Conservation (phyloP, 1,284 basidiomycete species). For the Anthracocystis panici-leucophaei region DNA sequence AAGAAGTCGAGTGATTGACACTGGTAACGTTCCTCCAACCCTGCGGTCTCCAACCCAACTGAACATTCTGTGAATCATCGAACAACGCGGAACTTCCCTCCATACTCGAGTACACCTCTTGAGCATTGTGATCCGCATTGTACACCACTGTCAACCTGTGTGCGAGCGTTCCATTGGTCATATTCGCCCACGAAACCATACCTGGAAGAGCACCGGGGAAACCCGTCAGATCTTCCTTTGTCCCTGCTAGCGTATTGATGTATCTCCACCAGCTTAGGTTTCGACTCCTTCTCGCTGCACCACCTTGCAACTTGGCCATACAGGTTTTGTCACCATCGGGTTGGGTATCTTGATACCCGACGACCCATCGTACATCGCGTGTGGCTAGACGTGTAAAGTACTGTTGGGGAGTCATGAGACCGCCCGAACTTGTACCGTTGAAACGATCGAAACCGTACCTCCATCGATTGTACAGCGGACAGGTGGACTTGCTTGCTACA, state of each 20-base stretch:
- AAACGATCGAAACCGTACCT: slow-evolving; percentile 63
- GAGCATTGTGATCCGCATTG: slow-evolving; percentile 59
- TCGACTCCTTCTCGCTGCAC: slow-evolving; percentile 61
- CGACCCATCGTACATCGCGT: slow-evolving; percentile 64
- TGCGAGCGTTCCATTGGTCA: slow-evolving; percentile 38
- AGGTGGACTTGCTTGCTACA: slow-evolving; percentile 47
- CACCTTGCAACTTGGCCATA: slow-evolving; percentile 66
- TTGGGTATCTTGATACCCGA: slow-evolving; percentile 60
- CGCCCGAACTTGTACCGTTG: slow-evolving; percentile 41
- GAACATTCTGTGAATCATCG: slow-evolving; percentile 42
- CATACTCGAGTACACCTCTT: slow-evolving; percentile 54
- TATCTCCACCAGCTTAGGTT: slow-evolving; percentile 67
- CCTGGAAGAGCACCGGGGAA: slow-evolving; percentile 56
- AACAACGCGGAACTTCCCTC: slow-evolving; percentile 64
- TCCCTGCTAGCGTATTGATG: slow-evolving; percentile 62
- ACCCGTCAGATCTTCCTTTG: slow-evolving; percentile 58
- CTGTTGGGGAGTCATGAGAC: slow-evolving; percentile 38
- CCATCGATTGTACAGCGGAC: slow-evolving; percentile 63
- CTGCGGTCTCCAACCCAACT: slow-evolving; percentile 64
- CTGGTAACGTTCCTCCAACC: slow-evolving; percentile 56
- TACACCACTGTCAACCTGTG: slow-evolving; percentile 59
- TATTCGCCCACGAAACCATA: slow-evolving; percentile 46
- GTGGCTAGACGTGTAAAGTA: slow-evolving; percentile 59
- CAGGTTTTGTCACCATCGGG: slow-evolving; percentile 64
- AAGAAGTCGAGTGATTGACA: slow-evolving; percentile 15